phyloP scores from a whole-genome alignment of 2,329 filamentous ascomycete genomes.

The Hypocrella siamensis region DNA sequence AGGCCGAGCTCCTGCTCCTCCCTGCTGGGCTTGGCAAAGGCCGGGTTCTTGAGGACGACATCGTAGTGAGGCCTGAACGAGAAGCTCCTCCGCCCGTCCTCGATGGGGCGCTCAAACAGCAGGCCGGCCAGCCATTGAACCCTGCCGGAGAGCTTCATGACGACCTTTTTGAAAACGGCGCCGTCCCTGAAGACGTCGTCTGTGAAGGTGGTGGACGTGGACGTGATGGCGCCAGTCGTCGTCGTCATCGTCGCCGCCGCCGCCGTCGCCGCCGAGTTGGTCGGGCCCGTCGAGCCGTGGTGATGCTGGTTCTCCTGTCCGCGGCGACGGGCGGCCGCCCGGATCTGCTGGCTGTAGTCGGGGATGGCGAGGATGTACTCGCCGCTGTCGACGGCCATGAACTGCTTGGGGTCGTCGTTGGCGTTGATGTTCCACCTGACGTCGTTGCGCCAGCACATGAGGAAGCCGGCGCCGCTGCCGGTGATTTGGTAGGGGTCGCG shows the following conservation, averaged over 20 bases:
- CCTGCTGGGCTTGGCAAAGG: conserved; percentile 51
- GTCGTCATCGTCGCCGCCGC: too few species aligned
- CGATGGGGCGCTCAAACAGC: conserved; percentile 76
- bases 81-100: conserved; percentile 60
- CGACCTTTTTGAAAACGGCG: conserved; percentile 90
- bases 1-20: conserved; percentile 28
- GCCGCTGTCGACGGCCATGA: conserved; percentile 91
- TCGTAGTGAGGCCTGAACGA: conserved; percentile 88
- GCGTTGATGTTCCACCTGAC: conserved; percentile 76
- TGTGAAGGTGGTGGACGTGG: too few species aligned
- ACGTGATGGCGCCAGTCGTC: too few species aligned
- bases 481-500: conserved; percentile 89
- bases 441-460: conserved; percentile 97
- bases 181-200: conserved; percentile 53
- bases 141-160: conserved; percentile 96
- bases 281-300: too few species aligned
- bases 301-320: conserved; percentile 43
- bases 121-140: conserved; percentile 86
- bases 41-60: conserved; percentile 69
- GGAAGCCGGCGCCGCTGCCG: conserved; percentile 81
- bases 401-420: conserved; percentile 74
- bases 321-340: conserved; percentile 38
- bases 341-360: conserved; percentile 79
- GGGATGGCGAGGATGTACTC: conserved; percentile 91
- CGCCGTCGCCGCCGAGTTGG: too few species aligned